Evolutionary conservation across 1,284 basidiomycete species (phyloP), one percentile per base, ranked within the genome.

Genomic region (Neolentinus lepideus): DNA sequence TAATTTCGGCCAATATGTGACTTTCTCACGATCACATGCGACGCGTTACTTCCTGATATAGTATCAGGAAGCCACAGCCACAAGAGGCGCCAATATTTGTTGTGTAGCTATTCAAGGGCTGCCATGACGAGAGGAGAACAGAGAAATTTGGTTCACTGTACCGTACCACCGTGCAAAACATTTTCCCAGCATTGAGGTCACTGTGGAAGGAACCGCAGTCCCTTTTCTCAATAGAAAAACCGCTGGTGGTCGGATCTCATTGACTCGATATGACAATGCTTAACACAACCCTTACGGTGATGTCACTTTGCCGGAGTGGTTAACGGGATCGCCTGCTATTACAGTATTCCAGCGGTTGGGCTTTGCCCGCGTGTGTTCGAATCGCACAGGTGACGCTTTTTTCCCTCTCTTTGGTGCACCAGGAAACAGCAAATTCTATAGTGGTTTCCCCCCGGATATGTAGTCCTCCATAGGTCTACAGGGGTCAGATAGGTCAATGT

Each of bases 251-350:
- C n/a, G n/a, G n/a, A n/a, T n/a, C n/a, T n/a, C n/a, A n/a, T n/a
- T n/a, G n/a, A n/a, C n/a, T n/a, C n/a, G n/a, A n/a, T n/a, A 21
- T 43, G n/a, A 9, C 3, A 21, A 43, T 6, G 12, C 4, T n/a
- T 4, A 6, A 43, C 38, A 6, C 16, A 43, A 43, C 38, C 16
- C 9, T 6, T 4, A 50, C 21, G 22, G 6, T 26, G 24, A 24
- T 50, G 85, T 87, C 85, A 87, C 86, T 87, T 89, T 89, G 86
- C 85, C 85, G 85, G 86, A 89, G 87, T 88, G 85, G 86, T 89
- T 88, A 88, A 88, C 86, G 86, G 85, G 86, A 88, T 88, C 85
- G 86, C 87, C 86, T 89, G 86, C 85, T 88, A 88, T 64, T 59
- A 3, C 12, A 50, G 47, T 21, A 50, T 24, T 8, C 6, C n/a